phyloP scores from a whole-genome alignment of 2,329 filamentous ascomycete genomes.

The Monilinia vaccinii-corymbosi region DNA sequence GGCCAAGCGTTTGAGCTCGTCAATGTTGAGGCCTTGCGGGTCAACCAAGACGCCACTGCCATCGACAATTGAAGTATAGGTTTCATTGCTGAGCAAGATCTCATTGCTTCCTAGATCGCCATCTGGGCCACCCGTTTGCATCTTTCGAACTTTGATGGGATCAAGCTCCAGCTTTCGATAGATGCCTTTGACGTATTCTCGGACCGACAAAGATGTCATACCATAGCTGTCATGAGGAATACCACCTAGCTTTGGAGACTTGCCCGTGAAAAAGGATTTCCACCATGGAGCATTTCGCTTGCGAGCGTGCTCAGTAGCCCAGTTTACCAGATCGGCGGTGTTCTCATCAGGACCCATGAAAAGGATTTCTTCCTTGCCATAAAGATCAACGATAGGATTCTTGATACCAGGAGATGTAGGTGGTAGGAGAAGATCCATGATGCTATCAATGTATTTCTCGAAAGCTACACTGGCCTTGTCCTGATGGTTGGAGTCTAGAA shows the following conservation, averaged over 20 bases:
- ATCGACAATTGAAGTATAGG: conserved; percentile 92
- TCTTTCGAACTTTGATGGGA: conserved; percentile 74
- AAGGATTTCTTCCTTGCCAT: conserved; percentile 91
- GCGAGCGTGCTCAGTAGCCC: conserved; percentile 95
- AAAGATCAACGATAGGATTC: conserved; percentile 92
- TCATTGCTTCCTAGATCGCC: conserved; percentile 97
- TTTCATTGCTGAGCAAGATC: conserved; percentile 91
- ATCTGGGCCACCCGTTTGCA: conserved; percentile 96
- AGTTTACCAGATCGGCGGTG: conserved; percentile 92
- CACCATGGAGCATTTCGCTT: conserved; percentile 88
- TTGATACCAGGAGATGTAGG: conserved; percentile 94
- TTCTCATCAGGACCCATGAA: conserved; percentile 99
- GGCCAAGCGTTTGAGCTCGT: conserved; percentile 76
- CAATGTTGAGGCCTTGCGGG: conserved; percentile 76
- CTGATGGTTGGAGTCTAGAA: conserved; percentile 89
- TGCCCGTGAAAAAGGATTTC: conserved; percentile 99
- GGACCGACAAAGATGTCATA: conserved; percentile 95
- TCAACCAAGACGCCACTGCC: conserved; percentile 92
- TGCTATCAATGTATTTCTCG: conserved; percentile 99
- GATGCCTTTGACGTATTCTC: conserved; percentile 92
- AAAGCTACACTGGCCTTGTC: conserved; percentile 88
- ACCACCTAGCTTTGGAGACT: conserved; percentile 89
- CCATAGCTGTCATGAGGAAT: conserved; percentile 95
- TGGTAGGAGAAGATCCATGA: conserved; percentile 85
- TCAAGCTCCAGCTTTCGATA: conserved; percentile 94